Evolutionary conservation across 208 protist genomes (phyloP).

Genomic region (Leishmania lainsoni): DNA sequence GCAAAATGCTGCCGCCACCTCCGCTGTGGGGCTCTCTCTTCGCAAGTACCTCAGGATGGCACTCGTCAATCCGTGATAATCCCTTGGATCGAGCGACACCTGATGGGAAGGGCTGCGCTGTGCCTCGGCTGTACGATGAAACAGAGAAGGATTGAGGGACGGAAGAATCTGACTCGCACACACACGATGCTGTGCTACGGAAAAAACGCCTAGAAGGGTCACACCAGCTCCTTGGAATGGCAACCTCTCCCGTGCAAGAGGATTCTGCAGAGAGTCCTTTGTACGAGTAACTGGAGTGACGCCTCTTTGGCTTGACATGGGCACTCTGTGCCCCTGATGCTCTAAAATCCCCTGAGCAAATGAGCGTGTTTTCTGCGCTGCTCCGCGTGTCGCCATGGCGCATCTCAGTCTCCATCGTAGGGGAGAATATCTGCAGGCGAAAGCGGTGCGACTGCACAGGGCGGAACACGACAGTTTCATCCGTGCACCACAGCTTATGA

Average conservation of each 20-base stretch:
- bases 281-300: neutral
- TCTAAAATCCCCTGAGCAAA: neutral
- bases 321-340: neutral
- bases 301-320: neutral
- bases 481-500: too few species aligned
- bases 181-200: neutral
- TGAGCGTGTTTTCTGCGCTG: neutral
- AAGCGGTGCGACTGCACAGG: conserved; percentile 23
- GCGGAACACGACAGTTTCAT: neutral
- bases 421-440: conserved; percentile 22
- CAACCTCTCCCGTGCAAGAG: neutral
- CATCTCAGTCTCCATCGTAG: neutral
- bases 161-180: neutral
- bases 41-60: neutral
- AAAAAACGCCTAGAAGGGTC: neutral
- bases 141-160: neutral
- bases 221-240: conserved; percentile 13
- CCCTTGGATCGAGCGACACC: neutral
- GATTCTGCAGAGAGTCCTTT: neutral
- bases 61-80: neutral
- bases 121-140: neutral
- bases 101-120: neutral
- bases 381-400: neutral
- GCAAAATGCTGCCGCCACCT: conserved; percentile 53
- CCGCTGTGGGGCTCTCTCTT: neutral